Evolutionary conservation across 352 stramenopile species (phyloP).

Genomic region (Pythium chondricola): DNA sequence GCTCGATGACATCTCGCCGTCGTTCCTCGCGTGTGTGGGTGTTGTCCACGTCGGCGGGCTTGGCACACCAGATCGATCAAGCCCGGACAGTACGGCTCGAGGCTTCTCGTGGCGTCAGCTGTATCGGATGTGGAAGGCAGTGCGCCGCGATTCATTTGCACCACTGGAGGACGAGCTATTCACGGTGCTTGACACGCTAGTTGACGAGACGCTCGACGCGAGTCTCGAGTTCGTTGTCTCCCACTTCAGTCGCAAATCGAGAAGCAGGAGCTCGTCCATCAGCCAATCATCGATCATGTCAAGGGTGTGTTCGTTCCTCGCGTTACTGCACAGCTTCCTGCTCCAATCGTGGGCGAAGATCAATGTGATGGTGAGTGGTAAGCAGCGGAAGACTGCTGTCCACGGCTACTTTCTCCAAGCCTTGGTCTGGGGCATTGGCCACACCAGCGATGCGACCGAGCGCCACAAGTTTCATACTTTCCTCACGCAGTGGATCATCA

Average conservation of each 20-base stretch:
- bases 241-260: conserved; percentile 24
- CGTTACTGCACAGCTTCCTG: conserved; percentile 47
- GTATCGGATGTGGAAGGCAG: conserved; percentile 44
- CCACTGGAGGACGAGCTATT: conserved; percentile 30
- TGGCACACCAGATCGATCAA: background rate
- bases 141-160: no score
- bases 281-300: no score
- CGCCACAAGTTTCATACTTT: conserved; percentile 61
- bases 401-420: conserved; percentile 68
- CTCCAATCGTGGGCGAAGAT: conserved; percentile 52
- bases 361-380: conserved; percentile 42
- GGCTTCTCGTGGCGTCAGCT: conserved; percentile 26
- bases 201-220: conserved; percentile 37
- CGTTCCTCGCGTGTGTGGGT: conserved; percentile 41
- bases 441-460: conserved; percentile 36
- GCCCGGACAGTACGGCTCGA: no score
- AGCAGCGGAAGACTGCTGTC: conserved; percentile 49
- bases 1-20: conserved; percentile 38
- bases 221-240: conserved; percentile 32
- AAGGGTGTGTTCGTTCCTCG: conserved; percentile 23
- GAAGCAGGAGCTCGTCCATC: background rate
- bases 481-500: conserved; percentile 48
- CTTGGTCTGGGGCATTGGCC: conserved; percentile 65
- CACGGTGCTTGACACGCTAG: conserved; percentile 27
- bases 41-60: conserved; percentile 29